Conservation (phyloP, 805 yeast species). For the Candida montana region DNA sequence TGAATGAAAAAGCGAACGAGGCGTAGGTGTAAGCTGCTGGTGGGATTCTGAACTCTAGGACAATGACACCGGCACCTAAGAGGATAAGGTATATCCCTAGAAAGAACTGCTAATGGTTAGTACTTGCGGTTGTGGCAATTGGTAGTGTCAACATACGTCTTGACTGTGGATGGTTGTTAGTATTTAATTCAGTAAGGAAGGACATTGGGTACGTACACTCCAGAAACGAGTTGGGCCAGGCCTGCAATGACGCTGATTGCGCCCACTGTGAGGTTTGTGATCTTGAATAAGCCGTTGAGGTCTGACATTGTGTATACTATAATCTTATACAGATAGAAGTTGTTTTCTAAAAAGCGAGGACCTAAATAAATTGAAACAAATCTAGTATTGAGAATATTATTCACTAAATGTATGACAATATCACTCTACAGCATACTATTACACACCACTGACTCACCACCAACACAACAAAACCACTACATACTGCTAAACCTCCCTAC, state of each 20-base stretch:
- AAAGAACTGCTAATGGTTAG: constrained; percentile 32
- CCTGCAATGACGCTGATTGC: constrained; percentile 39
- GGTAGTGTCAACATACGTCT: not conserved
- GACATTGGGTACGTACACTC: constrained; percentile 34
- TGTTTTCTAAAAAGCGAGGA: no score
- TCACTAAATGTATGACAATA: no score
- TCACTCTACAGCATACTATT: no score
- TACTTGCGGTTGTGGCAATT: no score
- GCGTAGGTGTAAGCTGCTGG: constrained; percentile 60
- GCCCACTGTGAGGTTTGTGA: constrained; percentile 51
- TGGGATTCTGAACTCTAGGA: constrained; percentile 37
- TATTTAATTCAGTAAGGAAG: not conserved
- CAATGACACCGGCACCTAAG: constrained; percentile 48
- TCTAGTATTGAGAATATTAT: no score
- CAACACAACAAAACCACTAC: no score
- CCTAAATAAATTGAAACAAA: no score
- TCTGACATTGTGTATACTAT: no score
- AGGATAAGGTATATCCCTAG: constrained; percentile 53
- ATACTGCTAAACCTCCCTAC: no score
- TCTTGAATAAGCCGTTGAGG: constrained; percentile 18
- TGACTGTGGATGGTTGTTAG: not conserved
- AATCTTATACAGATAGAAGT: no score
- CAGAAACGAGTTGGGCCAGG: constrained; percentile 24
- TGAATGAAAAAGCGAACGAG: constrained; percentile 53
- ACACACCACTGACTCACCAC: no score